Evolutionary conservation across 176 grass and related monocot species (phyloP), one percentile per base, ranked within the genome.

Genomic region (Saccharum officinarum): DNA sequence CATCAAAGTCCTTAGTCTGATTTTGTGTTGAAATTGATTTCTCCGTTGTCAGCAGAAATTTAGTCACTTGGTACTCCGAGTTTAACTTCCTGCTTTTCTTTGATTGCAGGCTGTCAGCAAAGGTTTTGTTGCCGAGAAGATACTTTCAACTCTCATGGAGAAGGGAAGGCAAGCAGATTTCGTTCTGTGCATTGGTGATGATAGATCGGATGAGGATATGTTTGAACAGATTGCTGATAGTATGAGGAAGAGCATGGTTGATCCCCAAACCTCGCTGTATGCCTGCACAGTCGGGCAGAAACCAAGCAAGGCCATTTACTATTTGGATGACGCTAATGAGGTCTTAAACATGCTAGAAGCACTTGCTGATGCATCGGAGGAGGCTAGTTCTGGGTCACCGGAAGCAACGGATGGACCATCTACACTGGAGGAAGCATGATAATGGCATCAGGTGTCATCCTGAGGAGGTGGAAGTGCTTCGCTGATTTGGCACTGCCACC

Each of bases 181-280:
- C 54, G 82, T 93, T 42, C 72, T 93, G 25, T 93, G 91, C 25
- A 90, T 90, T 50, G 91, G 91, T 2, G 91, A 93, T 52, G 91
- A 93, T 67, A 84, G 91, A 68, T 93, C 91, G 17, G 91, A 93
- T 45, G 91, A 93, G 85, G 91, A 93, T 80, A 90, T 93, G 91
- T 90, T 93, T 87, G 88, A 93, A 85, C 39, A 67, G 82, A 90
- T 93, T 70, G 60, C 82, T 85, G 88, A 84, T 75, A 62, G 87
- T 57, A 80, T 82, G 81, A 83, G 49, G 50, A 89, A 52, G 82
- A 87, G 85, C 60, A 71, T 88, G 42, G 85, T 93, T 47, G 81
- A 86, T 73, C 84, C 88, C 2, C 0, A 87, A 34, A 87, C 88
- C 20, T 85, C 85, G 1, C n/a, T 93, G 47, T 93, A 85, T 87